Evolutionary conservation across 192 early-diverging fungal genomes (phyloP).

Genomic region (Cetraspora pellucida): DNA sequence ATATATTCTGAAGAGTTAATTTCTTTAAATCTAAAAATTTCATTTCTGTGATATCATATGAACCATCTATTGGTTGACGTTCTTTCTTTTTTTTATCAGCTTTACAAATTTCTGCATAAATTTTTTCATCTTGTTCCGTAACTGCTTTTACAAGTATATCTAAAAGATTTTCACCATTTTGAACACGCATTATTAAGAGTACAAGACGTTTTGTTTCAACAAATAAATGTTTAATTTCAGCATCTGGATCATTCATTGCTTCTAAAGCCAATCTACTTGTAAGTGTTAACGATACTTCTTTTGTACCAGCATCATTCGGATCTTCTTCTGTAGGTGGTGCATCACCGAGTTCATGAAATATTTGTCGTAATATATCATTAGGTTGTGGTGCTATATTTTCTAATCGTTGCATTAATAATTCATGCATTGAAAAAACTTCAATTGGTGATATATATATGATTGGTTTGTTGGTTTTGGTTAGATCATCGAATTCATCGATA

Average conservation of each 20-base stretch:
- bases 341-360: slow-evolving; percentile 68
- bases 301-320: slow-evolving; percentile 43
- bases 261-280: slow-evolving; percentile 71
- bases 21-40: slow-evolving; percentile 82
- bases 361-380: slow-evolving; percentile 66
- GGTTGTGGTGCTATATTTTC: slow-evolving; percentile 68
- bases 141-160: slow-evolving; percentile 82
- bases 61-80: slow-evolving; percentile 17
- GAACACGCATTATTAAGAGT: slow-evolving; percentile 82
- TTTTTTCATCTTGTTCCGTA: slow-evolving; percentile 73
- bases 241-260: slow-evolving; percentile 48
- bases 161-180: slow-evolving; percentile 78
- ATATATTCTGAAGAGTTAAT: slow-evolving; percentile 78
- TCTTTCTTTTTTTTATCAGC: slow-evolving; percentile 38
- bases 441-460: slow-evolving; percentile 86
- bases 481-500: slow-evolving; percentile 88
- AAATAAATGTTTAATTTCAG: slow-evolving; percentile 68
- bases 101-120: slow-evolving; percentile 54
- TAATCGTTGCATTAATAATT: slow-evolving; percentile 76
- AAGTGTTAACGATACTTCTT: slow-evolving; percentile 67
- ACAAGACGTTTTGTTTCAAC: slow-evolving; percentile 90
- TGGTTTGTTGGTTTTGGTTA: slow-evolving; percentile 77
- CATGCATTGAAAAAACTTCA: slow-evolving; percentile 92
- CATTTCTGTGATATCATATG: slow-evolving; percentile 57
- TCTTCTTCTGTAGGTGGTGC: slow-evolving; percentile 48